A percentile compares a stretch with the other conserved stretches of the same genome.
These are phyloP conservation scores for Emericellopsis terricola DNA, from an alignment of 495 filamentous ascomycete genomes.

Conservation along the genomic window DNA sequence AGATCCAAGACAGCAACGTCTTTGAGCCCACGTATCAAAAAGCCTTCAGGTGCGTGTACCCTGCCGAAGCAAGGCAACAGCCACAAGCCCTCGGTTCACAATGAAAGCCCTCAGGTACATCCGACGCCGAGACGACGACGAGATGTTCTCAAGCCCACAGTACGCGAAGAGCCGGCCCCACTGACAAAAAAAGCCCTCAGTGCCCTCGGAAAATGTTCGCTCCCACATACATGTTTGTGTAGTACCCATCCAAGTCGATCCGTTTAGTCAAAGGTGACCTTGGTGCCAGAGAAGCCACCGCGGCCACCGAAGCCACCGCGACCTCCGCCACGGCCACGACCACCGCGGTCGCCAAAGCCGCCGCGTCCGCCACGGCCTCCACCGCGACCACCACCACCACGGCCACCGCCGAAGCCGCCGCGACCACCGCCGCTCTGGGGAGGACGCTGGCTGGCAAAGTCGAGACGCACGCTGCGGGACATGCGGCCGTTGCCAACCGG, in stretches of 20 bases:
- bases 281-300: conserved; percentile 9
- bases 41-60: no score
- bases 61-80: background rate
- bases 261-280: conserved; percentile 2
- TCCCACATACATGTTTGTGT: no score
- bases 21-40: background rate
- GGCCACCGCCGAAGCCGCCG: conserved; percentile 26
- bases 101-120: background rate
- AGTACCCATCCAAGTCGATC: no score
- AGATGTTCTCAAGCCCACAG: conserved; percentile 1
- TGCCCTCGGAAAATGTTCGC: no score
- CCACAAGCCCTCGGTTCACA: conserved; percentile 1
- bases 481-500: conserved; percentile 45
- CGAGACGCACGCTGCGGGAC: conserved; percentile 59
- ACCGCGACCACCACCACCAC: conserved; percentile 28
- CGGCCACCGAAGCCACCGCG: conserved; percentile 15
- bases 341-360: conserved; percentile 32
- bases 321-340: conserved; percentile 30
- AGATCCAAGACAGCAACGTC: background rate
- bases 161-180: background rate
- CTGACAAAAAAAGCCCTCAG: no score
- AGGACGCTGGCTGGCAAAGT: conserved; percentile 69
- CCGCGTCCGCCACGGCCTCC: conserved; percentile 34
- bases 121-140: background rate
- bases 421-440: conserved; percentile 31